Conservation (phyloP, 1,284 basidiomycete species). For the Quambalaria eucalypti region DNA sequence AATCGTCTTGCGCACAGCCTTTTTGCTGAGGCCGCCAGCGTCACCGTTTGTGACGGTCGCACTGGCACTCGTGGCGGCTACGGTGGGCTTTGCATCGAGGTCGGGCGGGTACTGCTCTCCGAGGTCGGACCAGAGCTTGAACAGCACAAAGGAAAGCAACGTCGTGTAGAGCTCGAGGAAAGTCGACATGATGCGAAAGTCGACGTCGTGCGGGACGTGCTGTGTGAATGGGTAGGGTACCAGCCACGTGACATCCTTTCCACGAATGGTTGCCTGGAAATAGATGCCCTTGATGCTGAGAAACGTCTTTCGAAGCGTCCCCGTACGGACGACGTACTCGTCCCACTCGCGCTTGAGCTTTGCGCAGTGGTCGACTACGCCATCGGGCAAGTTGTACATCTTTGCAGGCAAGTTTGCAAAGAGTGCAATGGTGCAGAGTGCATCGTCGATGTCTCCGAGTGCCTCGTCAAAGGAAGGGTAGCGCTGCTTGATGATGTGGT, state of each 20-base stretch:
- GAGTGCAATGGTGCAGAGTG: slow-evolving; percentile 85
- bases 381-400: slow-evolving; percentile 52
- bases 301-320: slow-evolving; percentile 79
- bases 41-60: not conserved
- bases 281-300: slow-evolving; percentile 97
- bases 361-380: slow-evolving; percentile 78
- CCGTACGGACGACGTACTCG: slow-evolving; percentile 84
- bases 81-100: slow-evolving; percentile 62
- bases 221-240: slow-evolving; percentile 98
- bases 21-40: not conserved
- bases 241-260: slow-evolving; percentile 89
- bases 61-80: not conserved
- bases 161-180: slow-evolving; percentile 99
- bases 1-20: slow-evolving; percentile 51
- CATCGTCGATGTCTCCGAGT: slow-evolving; percentile 91
- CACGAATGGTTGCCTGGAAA: slow-evolving; percentile 90
- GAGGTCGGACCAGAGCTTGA: slow-evolving; percentile 91
- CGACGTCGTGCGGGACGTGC: slow-evolving; percentile 84
- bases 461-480: slow-evolving; percentile 97
- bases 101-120: slow-evolving; percentile 91
- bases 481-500: slow-evolving; percentile 96
- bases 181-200: slow-evolving; percentile 95
- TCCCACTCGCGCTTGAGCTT: slow-evolving; percentile 61
- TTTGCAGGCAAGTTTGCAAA: slow-evolving; percentile 59
- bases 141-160: slow-evolving; percentile 86